Evolutionary conservation across 1,284 basidiomycete genomes (phyloP).

Genomic region (Ceratobasidium sp.): DNA sequence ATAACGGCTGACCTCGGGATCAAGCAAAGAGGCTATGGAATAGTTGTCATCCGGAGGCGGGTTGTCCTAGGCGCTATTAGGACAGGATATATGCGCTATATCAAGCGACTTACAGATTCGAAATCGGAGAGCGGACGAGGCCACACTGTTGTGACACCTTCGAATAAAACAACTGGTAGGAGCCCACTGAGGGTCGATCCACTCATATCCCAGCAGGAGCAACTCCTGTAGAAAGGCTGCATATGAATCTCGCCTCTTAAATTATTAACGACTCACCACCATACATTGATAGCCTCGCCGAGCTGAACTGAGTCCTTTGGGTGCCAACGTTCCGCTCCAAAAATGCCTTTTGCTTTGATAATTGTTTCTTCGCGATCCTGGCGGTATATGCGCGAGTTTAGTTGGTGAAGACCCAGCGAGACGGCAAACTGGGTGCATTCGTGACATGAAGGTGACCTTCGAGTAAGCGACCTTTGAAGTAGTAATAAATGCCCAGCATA

Average conservation of each 20-base stretch:
- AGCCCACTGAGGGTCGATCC: constrained; percentile 18
- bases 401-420: not conserved
- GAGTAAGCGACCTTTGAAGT: constrained; percentile 70
- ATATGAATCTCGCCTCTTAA: not conserved
- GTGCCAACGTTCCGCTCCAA: not conserved
- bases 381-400: constrained; percentile 14
- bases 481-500: constrained; percentile 57
- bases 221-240: not conserved
- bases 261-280: constrained; percentile 8
- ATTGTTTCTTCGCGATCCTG: too few relatives aligned
- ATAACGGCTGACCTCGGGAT: not conserved
- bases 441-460: constrained; percentile 76
- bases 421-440: constrained; percentile 49
- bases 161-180: not conserved
- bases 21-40: constrained; percentile 6
- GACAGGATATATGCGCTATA: not conserved
- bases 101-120: not conserved
- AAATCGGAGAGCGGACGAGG: constrained; percentile 9
- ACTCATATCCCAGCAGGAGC: not conserved
- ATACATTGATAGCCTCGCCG: constrained; percentile 26
- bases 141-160: constrained; percentile 22
- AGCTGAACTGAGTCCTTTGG: constrained; percentile 22
- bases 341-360: not conserved
- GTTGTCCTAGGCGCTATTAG: not conserved
- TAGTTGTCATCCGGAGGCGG: constrained; percentile 9